Evolutionary conservation across 1,284 basidiomycete species (phyloP).

Genomic region (Pascua sp.): DNA sequence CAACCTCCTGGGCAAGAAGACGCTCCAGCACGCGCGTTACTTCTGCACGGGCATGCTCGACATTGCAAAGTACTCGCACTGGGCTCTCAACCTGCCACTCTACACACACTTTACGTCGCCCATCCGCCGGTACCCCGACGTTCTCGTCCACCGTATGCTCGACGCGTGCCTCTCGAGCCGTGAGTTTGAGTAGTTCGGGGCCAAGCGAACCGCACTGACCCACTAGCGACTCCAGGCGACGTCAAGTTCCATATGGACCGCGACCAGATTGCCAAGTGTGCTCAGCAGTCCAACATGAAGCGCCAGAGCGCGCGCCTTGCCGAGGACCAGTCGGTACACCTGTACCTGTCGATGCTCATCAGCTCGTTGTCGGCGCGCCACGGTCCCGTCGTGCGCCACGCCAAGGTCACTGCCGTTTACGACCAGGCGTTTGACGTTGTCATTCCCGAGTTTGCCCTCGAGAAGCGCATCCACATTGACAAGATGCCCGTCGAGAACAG

Average conservation of each 20-base stretch:
- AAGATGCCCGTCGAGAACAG: constrained; percentile 98
- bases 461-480: constrained; percentile 97
- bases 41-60: constrained; percentile 99
- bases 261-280: constrained; percentile 93
- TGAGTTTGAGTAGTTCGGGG: no score
- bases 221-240: constrained; percentile 51
- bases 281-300: constrained; percentile 95
- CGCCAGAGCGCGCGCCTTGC: constrained; percentile 67
- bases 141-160: constrained; percentile 94
- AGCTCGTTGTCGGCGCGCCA: constrained; percentile 85
- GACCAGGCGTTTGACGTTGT: constrained; percentile 93
- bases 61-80: constrained; percentile 96
- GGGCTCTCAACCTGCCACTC: constrained; percentile 81
- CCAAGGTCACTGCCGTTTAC: constrained; percentile 86
- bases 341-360: constrained; percentile 91
- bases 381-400: constrained; percentile 89
- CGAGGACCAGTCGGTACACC: constrained; percentile 91
- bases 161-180: constrained; percentile 73
- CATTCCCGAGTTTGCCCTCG: constrained; percentile 87
- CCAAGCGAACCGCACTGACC: no score
- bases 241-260: constrained; percentile 94
- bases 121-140: constrained; percentile 80
- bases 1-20: constrained; percentile 77
- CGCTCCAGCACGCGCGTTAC: constrained; percentile 87
- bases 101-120: constrained; percentile 98